Conservation (phyloP, 2,329 filamentous ascomycete genomes). For the Aspergillus novoparasiticus region DNA sequence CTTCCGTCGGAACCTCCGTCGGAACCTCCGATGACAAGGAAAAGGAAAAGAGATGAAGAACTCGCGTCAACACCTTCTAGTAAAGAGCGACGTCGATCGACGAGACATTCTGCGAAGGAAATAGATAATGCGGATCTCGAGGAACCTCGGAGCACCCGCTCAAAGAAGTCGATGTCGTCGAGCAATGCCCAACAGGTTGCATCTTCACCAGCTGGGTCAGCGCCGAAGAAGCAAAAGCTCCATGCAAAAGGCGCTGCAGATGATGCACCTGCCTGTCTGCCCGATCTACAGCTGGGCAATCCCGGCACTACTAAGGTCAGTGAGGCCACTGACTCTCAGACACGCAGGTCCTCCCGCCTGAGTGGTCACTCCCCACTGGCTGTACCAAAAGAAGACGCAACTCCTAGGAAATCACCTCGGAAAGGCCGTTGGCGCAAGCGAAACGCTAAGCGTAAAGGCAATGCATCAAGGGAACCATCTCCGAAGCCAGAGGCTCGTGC, state of each 20-base stretch:
- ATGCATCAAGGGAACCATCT: slow-evolving; percentile 10
- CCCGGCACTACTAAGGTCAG: background rate
- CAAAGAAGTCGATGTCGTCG: slow-evolving; percentile 17
- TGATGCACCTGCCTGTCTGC: background rate
- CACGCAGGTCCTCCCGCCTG: slow-evolving; percentile 34
- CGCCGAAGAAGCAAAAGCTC: slow-evolving; percentile 28
- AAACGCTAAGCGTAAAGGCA: slow-evolving; percentile 19
- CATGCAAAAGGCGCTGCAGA: slow-evolving; percentile 18
- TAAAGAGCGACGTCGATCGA: slow-evolving; percentile 35
- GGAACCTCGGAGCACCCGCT: slow-evolving; percentile 15
- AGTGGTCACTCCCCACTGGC: slow-evolving; percentile 24
- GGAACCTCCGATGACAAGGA: slow-evolving; percentile 28
- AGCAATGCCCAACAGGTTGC: slow-evolving; percentile 8
- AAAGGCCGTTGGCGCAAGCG: slow-evolving; percentile 24
- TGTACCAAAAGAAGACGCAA: slow-evolving; percentile 15
- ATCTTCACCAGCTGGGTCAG: slow-evolving; percentile 23
- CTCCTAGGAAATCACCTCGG: slow-evolving; percentile 18
- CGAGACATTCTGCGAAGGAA: slow-evolving; percentile 25
- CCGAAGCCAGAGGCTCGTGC: background rate
- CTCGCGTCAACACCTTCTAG: slow-evolving; percentile 16
- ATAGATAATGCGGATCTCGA: slow-evolving; percentile 9
- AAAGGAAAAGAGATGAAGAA: slow-evolving; percentile 37
- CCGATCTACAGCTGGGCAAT: background rate
- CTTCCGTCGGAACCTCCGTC: slow-evolving; percentile 8
- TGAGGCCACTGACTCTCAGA: slow-evolving; percentile 26